A percentile compares a stretch with the other conserved stretches of the same genome.
These are phyloP conservation scores for Rhizophagus prolifer DNA, from an alignment of 192 early-diverging fungal genomes.

Conservation along the genomic window DNA sequence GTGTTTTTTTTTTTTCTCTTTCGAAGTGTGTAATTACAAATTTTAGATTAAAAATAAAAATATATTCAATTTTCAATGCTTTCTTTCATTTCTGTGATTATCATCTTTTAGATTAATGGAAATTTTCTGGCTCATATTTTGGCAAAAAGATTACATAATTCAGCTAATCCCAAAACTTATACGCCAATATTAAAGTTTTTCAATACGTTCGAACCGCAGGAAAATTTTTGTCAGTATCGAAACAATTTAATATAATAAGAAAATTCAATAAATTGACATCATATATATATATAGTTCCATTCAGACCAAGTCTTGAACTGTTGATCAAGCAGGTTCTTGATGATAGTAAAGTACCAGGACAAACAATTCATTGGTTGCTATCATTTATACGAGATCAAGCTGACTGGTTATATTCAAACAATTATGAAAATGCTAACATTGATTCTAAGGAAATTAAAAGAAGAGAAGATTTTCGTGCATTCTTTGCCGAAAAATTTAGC, in stretches of 20 bases:
- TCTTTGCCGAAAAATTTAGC: background rate
- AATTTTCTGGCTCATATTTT: slow-evolving; percentile 1
- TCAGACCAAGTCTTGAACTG: slow-evolving; percentile 5
- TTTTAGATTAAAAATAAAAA: background rate
- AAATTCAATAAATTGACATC: background rate
- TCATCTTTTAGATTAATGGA: background rate
- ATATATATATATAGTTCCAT: slow-evolving; percentile 1
- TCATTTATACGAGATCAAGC: slow-evolving; percentile 14
- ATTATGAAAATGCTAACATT: background rate
- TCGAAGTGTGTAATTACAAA: background rate
- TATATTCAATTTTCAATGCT: background rate
- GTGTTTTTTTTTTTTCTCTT: too few relatives aligned
- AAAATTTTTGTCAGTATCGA: background rate
- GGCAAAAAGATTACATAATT: background rate
- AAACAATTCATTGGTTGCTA: slow-evolving; percentile 7
- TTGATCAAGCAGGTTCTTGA: background rate
- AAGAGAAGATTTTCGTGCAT: background rate
- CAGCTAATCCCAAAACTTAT: background rate
- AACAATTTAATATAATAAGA: background rate
- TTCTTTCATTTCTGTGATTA: background rate
- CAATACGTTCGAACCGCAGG: background rate
- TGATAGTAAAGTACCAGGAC: background rate
- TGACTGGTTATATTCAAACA: background rate
- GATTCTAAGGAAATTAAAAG: background rate
- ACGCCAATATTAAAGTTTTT: slow-evolving; percentile 17